Evolutionary conservation across 1,139 yeast genomes (phyloP).

Genomic region (Geotrichum europaeum): DNA sequence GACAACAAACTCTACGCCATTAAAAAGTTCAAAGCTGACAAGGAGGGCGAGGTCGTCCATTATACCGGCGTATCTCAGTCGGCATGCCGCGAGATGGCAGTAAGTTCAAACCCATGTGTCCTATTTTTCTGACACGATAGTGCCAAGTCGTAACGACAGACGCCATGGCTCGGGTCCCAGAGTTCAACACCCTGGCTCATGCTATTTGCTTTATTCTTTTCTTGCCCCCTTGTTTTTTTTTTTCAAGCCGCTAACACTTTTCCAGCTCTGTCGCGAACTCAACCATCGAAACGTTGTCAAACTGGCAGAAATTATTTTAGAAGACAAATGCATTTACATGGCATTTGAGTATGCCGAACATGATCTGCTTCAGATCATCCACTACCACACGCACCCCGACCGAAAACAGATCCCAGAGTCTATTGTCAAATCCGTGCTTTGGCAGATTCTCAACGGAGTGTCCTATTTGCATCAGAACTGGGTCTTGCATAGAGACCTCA

Average conservation of each 20-base stretch:
- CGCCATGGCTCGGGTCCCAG: background rate
- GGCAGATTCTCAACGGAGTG: slow-evolving; percentile 91
- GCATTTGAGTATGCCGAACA: slow-evolving; percentile 95
- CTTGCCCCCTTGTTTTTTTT: background rate
- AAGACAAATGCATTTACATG: slow-evolving; percentile 88
- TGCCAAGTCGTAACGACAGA: background rate
- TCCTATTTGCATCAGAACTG: slow-evolving; percentile 89
- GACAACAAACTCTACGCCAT: slow-evolving; percentile 50
- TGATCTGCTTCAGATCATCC: slow-evolving; percentile 81
- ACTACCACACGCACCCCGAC: slow-evolving; percentile 88
- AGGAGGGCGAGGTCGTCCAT: slow-evolving; percentile 82
- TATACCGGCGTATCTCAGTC: slow-evolving; percentile 95
- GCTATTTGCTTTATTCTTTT: background rate
- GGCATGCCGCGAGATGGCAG: slow-evolving; percentile 92
- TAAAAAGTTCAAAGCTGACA: slow-evolving; percentile 90
- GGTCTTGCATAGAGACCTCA: slow-evolving; percentile 91
- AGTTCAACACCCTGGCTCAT: background rate
- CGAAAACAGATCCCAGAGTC: slow-evolving; percentile 68
- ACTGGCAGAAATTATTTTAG: slow-evolving; percentile 78
- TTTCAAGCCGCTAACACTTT: background rate
- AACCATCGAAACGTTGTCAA: slow-evolving; percentile 73
- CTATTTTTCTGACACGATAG: background rate
- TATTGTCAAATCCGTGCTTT: slow-evolving; percentile 74
- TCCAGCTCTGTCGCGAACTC: slow-evolving; percentile 69
- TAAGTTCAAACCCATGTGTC: slow-evolving; percentile 6